These are phyloP conservation scores for Myriosclerotinia curreyana DNA, from an alignment of 2,329 filamentous ascomycete species.

Conservation along the genomic window DNA sequence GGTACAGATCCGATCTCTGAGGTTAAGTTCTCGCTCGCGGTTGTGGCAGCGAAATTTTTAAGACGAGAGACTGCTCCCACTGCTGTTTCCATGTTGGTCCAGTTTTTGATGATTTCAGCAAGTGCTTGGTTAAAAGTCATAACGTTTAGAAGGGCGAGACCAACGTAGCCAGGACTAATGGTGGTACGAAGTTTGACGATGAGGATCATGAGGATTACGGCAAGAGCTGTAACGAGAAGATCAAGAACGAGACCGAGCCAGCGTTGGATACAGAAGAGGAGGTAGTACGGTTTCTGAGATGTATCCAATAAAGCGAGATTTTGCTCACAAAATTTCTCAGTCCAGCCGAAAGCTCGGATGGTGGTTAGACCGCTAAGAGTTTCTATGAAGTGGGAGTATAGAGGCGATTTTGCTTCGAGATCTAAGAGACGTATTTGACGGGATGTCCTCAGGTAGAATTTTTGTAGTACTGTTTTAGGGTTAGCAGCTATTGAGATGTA, in stretches of 20 bases:
- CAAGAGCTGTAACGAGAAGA: conserved; percentile 34
- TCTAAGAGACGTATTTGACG: conserved; percentile 51
- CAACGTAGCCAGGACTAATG: conserved; percentile 35
- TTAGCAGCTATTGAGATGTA: not conserved
- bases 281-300: conserved; percentile 57
- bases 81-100: conserved; percentile 36
- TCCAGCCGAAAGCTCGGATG: conserved; percentile 48
- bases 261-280: conserved; percentile 55
- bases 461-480: conserved; percentile 38
- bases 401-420: conserved; percentile 45
- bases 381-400: conserved; percentile 50
- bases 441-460: conserved; percentile 48
- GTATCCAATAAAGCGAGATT: conserved; percentile 50
- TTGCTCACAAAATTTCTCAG: conserved; percentile 21
- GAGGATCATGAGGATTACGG: conserved; percentile 39
- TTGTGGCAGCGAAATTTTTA: conserved; percentile 25
- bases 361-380: conserved; percentile 46
- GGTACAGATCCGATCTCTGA: conserved; percentile 25
- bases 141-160: conserved; percentile 38
- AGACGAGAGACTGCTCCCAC: conserved; percentile 34
- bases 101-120: conserved; percentile 30
- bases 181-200: conserved; percentile 37
- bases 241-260: conserved; percentile 50
- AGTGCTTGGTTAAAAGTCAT: conserved; percentile 34
- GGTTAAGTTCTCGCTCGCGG: conserved; percentile 28